A percentile compares a stretch with the other conserved stretches of the same genome.
phyloP scores from a whole-genome alignment of 2,329 filamentous ascomycete genomes.

The Trichoderma sp. region DNA sequence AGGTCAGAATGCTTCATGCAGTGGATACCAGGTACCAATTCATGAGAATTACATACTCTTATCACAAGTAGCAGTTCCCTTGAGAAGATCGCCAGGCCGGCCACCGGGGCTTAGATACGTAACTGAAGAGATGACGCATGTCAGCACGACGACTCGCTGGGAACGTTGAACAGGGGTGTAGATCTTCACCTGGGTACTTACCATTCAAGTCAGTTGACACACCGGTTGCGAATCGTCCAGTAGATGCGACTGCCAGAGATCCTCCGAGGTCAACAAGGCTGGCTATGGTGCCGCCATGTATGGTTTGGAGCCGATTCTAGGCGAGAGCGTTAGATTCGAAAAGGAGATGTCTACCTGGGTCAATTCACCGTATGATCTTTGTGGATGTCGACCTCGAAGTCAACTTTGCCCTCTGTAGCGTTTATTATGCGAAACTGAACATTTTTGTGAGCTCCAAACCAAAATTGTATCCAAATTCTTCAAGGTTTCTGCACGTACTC shows the following conservation, averaged over 20 bases:
- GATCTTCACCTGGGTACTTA: slow-evolving; percentile 31
- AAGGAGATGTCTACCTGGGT: not conserved
- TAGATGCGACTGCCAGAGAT: slow-evolving; percentile 66
- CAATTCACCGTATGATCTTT: slow-evolving; percentile 70
- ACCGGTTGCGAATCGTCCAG: slow-evolving; percentile 62
- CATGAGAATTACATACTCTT: slow-evolving; percentile 51
- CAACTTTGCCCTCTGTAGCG: slow-evolving; percentile 66
- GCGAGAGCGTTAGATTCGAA: not conserved
- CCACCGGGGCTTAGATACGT: slow-evolving; percentile 63
- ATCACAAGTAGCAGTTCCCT: slow-evolving; percentile 60
- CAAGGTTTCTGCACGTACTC: slow-evolving; percentile 13
- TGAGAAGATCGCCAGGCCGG: slow-evolving; percentile 57
- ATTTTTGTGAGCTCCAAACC: not conserved
- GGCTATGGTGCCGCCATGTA: slow-evolving; percentile 78
- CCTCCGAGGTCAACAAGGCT: slow-evolving; percentile 71
- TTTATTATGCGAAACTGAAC: slow-evolving; percentile 65
- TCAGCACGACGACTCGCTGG: slow-evolving; percentile 17
- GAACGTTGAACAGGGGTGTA: not conserved
- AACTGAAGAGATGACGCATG: slow-evolving; percentile 44
- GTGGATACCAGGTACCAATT: not conserved
- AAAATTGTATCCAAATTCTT: not conserved
- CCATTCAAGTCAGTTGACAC: slow-evolving; percentile 67
- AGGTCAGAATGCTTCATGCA: slow-evolving; percentile 20
- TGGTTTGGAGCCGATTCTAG: slow-evolving; percentile 73
- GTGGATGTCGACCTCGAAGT: slow-evolving; percentile 74